Percentiles rank a stretch among this genome's conserved stretches.
phyloP scores from a whole-genome alignment of 805 yeast genomes.

The Monosporozyma siamensis region DNA sequence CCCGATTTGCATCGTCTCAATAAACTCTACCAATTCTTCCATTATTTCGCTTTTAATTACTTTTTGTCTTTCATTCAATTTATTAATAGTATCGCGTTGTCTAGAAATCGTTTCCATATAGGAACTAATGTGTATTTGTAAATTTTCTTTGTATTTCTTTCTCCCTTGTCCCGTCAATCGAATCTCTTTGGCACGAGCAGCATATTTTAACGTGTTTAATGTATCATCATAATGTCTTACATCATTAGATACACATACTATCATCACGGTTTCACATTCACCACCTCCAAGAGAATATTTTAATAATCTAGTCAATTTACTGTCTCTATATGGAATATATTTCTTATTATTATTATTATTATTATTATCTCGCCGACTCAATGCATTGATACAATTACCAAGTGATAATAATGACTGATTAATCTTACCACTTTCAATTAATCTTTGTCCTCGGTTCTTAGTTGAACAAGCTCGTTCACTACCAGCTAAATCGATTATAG shows the following conservation, averaged over 20 bases:
- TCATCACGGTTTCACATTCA: constrained; percentile 91
- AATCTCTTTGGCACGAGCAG: constrained; percentile 84
- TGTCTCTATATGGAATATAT: constrained; percentile 90
- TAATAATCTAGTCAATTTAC: constrained; percentile 76
- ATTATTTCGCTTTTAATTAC: too few species aligned
- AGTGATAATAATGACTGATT: constrained; percentile 80
- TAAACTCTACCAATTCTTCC: too few species aligned
- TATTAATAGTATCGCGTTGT: too few species aligned
- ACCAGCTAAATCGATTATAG: constrained; percentile 89
- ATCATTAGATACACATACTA: constrained; percentile 87
- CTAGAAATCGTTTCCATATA: too few species aligned
- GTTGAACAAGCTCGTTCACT: constrained; percentile 92
- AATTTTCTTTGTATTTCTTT: too few species aligned
- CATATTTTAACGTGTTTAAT: constrained; percentile 80
- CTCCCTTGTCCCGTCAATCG: too few species aligned
- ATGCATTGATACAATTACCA: constrained; percentile 89
- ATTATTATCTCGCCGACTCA: constrained; percentile 57
- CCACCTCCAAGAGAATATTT: constrained; percentile 92
- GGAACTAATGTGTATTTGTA: too few species aligned
- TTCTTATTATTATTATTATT: too few species aligned
- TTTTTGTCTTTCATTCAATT: background rate
- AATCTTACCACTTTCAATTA: constrained; percentile 89
- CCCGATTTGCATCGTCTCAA: too few species aligned
- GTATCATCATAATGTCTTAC: constrained; percentile 88
- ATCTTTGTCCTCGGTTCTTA: constrained; percentile 67